A percentile compares a stretch with the other conserved stretches of the same genome.
phyloP scores from a whole-genome alignment of 352 stramenopile genomes.

The Chrysophaeum taylorii region DNA sequence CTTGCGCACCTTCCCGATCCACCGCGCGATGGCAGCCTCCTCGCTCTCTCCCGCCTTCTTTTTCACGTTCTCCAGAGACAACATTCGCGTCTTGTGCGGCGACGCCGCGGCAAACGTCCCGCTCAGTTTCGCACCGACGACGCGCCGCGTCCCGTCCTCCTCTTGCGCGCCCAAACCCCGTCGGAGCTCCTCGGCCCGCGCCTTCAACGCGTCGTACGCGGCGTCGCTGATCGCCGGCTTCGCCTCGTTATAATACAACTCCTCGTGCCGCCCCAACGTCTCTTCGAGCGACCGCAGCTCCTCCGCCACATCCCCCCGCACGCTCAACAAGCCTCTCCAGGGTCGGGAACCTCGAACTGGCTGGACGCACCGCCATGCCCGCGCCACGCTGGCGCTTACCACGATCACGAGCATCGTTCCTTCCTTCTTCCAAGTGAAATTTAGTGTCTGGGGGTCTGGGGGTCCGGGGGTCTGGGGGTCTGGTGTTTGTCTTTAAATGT shows the following conservation, averaged over 20 bases:
- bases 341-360: too few relatives aligned
- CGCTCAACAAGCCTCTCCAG: too few relatives aligned
- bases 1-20: background rate
- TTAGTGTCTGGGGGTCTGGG: too few relatives aligned
- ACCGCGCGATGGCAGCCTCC: conserved; percentile 10
- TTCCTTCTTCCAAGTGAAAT: too few relatives aligned
- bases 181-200: too few relatives aligned
- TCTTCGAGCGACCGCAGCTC: conserved; percentile 36
- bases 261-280: conserved; percentile 41
- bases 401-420: too few relatives aligned
- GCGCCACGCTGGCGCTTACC: too few relatives aligned
- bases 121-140: conserved; percentile 16
- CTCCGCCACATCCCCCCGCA: background rate
- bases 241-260: conserved; percentile 38
- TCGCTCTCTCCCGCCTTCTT: background rate
- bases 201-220: conserved; percentile 54
- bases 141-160: conserved; percentile 38
- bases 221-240: conserved; percentile 38
- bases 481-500: too few relatives aligned
- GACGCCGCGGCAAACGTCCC: conserved; percentile 17
- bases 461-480: too few relatives aligned
- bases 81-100: conserved; percentile 38
- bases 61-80: conserved; percentile 31
- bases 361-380: too few relatives aligned
- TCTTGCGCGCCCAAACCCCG: too few relatives aligned